Conservation (phyloP, 164 flowering plant genomes). For the Vitis labrusca region DNA sequence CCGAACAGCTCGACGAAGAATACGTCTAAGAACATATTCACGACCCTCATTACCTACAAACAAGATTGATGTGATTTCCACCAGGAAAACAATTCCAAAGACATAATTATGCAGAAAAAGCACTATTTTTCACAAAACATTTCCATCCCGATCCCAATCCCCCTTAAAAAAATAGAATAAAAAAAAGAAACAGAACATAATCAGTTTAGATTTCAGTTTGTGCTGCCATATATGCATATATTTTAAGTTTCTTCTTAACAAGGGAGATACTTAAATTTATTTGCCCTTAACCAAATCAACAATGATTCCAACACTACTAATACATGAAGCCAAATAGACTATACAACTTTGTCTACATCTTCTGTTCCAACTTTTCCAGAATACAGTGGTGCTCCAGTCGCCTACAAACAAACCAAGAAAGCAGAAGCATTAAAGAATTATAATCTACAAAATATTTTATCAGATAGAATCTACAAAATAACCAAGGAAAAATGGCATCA, state of each 20-base stretch:
- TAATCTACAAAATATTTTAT: background rate
- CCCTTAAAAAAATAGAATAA: background rate
- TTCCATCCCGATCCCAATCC: background rate
- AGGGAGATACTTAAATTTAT: no score
- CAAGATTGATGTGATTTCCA: background rate
- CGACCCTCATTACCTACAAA: conserved; percentile 91
- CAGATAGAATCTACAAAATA: no score
- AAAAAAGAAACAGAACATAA: background rate
- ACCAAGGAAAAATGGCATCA: background rate
- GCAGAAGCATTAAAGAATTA: background rate
- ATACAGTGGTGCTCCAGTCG: conserved; percentile 82
- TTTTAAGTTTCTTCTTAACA: no score
- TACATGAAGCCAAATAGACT: background rate
- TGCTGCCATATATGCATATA: no score
- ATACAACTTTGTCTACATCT: conserved; percentile 67
- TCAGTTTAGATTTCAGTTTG: no score
- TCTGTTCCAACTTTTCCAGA: conserved; percentile 87
- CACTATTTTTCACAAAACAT: background rate
- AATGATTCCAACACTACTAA: no score
- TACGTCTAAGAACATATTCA: conserved; percentile 94
- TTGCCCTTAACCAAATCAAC: no score
- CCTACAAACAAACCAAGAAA: conserved; percentile 32
- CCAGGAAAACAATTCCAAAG: background rate
- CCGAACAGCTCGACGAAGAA: conserved; percentile 97
- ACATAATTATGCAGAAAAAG: background rate